These are phyloP conservation scores for Cutaneotrichosporon cyanovorans DNA, from an alignment of 1,284 basidiomycete species.

Conservation along the genomic window DNA sequence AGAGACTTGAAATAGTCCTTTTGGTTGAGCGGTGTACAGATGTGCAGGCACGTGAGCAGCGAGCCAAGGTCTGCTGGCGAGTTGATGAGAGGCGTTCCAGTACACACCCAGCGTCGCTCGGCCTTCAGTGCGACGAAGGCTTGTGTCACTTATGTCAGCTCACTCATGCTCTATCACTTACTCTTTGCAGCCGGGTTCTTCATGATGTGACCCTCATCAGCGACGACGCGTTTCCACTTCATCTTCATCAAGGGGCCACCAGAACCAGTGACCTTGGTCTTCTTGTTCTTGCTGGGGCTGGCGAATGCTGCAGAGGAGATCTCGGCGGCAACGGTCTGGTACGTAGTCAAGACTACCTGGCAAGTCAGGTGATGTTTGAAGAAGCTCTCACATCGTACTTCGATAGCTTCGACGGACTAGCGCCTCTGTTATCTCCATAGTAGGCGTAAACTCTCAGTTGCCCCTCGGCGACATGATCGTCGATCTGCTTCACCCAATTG, in stretches of 20 bases:
- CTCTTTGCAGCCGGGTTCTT: slow-evolving; percentile 76
- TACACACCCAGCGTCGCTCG: slow-evolving; percentile 62
- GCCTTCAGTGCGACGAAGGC: slow-evolving; percentile 62
- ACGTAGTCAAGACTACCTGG: slow-evolving; percentile 74
- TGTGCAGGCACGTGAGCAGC: slow-evolving; percentile 66
- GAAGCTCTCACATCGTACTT: slow-evolving; percentile 53
- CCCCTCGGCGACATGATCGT: slow-evolving; percentile 61
- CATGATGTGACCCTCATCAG: slow-evolving; percentile 81
- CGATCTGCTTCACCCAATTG: slow-evolving; percentile 84
- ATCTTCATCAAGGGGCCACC: slow-evolving; percentile 57
- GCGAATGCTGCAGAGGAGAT: slow-evolving; percentile 5
- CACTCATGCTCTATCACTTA: slow-evolving; percentile 16
- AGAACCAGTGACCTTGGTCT: slow-evolving; percentile 18
- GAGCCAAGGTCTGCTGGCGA: slow-evolving; percentile 75
- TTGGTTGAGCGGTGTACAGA: slow-evolving; percentile 73
- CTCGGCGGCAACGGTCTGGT: slow-evolving; percentile 54
- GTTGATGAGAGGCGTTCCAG: slow-evolving; percentile 75
- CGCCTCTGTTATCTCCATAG: slow-evolving; percentile 55
- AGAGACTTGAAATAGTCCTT: slow-evolving; percentile 70
- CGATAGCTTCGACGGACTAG: slow-evolving; percentile 56
- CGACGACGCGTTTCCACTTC: slow-evolving; percentile 75
- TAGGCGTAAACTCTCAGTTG: slow-evolving; percentile 59
- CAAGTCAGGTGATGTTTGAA: not conserved
- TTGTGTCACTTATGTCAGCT: slow-evolving; percentile 51
- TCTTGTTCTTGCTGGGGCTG: slow-evolving; percentile 23